Evolutionary conservation across 2,329 filamentous ascomycete genomes (phyloP).

Genomic region (Alternaria gaisen): DNA sequence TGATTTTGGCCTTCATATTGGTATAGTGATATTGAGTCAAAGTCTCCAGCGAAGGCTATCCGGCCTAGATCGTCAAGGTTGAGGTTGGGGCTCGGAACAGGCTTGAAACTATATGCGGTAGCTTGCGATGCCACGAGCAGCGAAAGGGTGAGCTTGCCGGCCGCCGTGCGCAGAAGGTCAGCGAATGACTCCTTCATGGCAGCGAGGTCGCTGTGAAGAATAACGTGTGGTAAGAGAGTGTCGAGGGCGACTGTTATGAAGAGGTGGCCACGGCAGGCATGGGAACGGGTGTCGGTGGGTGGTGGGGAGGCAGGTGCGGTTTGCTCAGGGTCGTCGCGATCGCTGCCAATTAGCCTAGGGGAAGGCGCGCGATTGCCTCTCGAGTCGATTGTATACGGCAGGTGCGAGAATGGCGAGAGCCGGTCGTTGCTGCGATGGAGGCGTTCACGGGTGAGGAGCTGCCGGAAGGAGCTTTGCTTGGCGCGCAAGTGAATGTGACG

Average conservation of each 20-base stretch:
- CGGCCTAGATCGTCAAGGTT: constrained; percentile 81
- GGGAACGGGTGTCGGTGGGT: constrained; percentile 13
- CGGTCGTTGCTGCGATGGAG: constrained; percentile 27
- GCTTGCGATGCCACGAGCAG: constrained; percentile 43
- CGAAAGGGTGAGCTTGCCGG: constrained; percentile 49
- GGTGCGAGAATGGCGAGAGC: constrained; percentile 3
- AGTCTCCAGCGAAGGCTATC: constrained; percentile 87
- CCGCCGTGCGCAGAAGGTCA: constrained; percentile 50
- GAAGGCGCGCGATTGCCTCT: constrained; percentile 5
- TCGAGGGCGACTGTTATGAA: constrained; percentile 18
- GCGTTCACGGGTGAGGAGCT: constrained; percentile 27
- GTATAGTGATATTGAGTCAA: constrained; percentile 90
- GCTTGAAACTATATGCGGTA: constrained; percentile 61
- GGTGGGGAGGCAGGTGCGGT: constrained; percentile 12
- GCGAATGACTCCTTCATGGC: constrained; percentile 50
- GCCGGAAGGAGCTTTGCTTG: constrained; percentile 33
- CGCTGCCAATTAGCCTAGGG: constrained; percentile 10
- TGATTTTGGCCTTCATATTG: constrained; percentile 83
- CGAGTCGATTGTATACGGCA: neutral
- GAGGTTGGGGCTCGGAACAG: constrained; percentile 74
- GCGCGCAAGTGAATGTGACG: constrained; percentile 23
- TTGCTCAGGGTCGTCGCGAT: constrained; percentile 19
- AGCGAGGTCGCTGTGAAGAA: constrained; percentile 33
- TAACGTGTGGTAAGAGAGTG: constrained; percentile 23
- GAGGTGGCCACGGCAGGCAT: constrained; percentile 29